Evolutionary conservation across 2,329 filamentous ascomycete genomes (phyloP).

Genomic region (Aureobasidium uvarum): DNA sequence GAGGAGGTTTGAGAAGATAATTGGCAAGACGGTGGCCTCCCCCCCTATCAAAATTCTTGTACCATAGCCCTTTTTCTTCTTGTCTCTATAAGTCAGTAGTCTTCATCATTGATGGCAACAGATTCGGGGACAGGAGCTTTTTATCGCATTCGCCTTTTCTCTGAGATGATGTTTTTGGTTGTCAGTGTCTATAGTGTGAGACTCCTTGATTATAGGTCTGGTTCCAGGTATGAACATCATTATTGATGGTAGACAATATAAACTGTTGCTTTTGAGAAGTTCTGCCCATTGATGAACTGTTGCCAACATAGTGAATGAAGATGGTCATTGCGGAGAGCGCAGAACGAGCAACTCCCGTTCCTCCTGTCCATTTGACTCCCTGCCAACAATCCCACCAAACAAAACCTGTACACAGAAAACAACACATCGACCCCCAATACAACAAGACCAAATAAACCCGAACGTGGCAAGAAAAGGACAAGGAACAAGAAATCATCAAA

Average conservation of each 20-base stretch:
- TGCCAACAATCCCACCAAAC: neutral
- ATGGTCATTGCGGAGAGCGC: neutral
- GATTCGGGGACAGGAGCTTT: neutral
- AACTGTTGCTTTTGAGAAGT: neutral
- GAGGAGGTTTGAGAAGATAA: conserved; percentile 12
- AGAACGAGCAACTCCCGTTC: neutral
- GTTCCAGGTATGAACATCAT: neutral
- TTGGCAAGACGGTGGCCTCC: conserved; percentile 9
- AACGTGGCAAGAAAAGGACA: neutral
- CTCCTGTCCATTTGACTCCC: neutral
- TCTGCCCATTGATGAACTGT: neutral
- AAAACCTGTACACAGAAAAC: neutral
- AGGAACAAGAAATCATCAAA: neutral
- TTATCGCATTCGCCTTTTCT: neutral
- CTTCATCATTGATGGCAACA: neutral
- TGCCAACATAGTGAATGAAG: neutral
- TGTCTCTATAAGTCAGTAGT: conserved; percentile 1
- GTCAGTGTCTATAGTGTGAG: neutral
- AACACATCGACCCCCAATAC: neutral
- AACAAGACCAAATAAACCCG: neutral
- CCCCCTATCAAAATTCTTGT: conserved; percentile 13
- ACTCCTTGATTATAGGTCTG: neutral
- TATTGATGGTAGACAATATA: neutral
- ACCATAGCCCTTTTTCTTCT: conserved; percentile 14
- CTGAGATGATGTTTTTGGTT: neutral